Base-by-base conservation (phyloP, 257 asterid species). In the Scutellaria baicalensis region DNA sequence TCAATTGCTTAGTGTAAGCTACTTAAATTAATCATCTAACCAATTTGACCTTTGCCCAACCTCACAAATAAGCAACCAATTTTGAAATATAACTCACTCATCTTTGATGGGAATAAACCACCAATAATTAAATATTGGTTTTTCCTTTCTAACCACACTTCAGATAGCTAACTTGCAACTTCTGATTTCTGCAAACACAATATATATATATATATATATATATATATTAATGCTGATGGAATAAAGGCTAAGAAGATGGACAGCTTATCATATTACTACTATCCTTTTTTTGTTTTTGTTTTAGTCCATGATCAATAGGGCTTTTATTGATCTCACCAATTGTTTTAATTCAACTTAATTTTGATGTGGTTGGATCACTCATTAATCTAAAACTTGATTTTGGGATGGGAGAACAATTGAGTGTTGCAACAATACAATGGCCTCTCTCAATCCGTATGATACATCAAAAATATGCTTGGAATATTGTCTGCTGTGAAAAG, bases 71-170 rank as follows among this genome's bases (percentile, higher is more conserved):
- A 45, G 49, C 17, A 39, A n/a, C 43, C 60, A 51, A 60, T 64
- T 27, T 36, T 1, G 33, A 60, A 10, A 9, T 27, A 74, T 12
- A 67, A 39, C 16, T 59, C 59, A 60, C 59, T 66, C 42, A 74
- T 69, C 54, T 70, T 81, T 77, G 81, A 76, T 75, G 67, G 81
- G 33, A 56, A 80, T 73, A 52, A 77, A 73, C 48, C 79, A 77
- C 79, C 82, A 72, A 65, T 73, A 33, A 23, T 58, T 27, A 1
- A 23, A 27, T 27, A 27, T 27, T 27, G 4, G n/a, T 75, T 21
- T 21, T 39, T 57, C 76, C 77, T 76, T 67, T 73, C 47, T 69
- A 73, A 65, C 73, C 45, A 65, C 55, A 73, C 18, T 76, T 64
- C 6, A 58, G 68, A 72, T 64, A 57, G 68, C 56, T 68, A 76